Evolutionary conservation across 306 rosid genomes (phyloP).

Genomic region (Dalbergia cochinchinensis): DNA sequence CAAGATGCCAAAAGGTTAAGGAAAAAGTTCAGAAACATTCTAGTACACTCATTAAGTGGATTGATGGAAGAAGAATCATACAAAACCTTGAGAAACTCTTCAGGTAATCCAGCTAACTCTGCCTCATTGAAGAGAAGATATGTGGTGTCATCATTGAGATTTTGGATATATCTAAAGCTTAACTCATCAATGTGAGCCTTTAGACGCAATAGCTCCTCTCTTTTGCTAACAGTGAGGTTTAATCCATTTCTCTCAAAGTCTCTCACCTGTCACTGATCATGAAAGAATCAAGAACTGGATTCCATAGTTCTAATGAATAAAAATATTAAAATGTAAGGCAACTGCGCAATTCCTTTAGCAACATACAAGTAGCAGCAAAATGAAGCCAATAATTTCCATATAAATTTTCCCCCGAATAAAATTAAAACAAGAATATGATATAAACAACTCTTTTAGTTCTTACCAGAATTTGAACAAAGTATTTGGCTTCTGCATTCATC

Average conservation of each 20-base stretch:
- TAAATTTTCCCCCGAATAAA: background rate
- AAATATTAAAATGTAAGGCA: slow-evolving; percentile 31
- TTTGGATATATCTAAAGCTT: slow-evolving; percentile 78
- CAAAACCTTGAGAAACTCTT: slow-evolving; percentile 79
- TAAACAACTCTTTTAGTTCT: slow-evolving; percentile 39
- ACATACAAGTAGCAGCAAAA: slow-evolving; percentile 26
- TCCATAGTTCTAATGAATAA: slow-evolving; percentile 34
- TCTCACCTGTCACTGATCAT: slow-evolving; percentile 97
- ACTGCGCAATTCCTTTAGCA: slow-evolving; percentile 36
- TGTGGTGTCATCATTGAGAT: slow-evolving; percentile 68
- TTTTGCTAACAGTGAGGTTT: slow-evolving; percentile 86
- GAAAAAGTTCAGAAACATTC: slow-evolving; percentile 21
- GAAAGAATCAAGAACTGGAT: slow-evolving; percentile 74
- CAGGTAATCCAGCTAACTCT: slow-evolving; percentile 88
- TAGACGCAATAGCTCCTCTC: slow-evolving; percentile 81
- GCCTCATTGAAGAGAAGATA: slow-evolving; percentile 69
- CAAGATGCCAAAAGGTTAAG: slow-evolving; percentile 3
- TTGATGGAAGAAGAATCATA: slow-evolving; percentile 23
- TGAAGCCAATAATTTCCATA: slow-evolving; percentile 12
- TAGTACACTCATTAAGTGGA: slow-evolving; percentile 28
- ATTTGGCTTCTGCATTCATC: slow-evolving; percentile 77
- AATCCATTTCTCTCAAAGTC: slow-evolving; percentile 94
- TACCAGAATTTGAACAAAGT: slow-evolving; percentile 78
- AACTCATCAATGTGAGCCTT: slow-evolving; percentile 77
- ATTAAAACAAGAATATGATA: slow-evolving; percentile 7